Percentiles rank a stretch among this genome's conserved stretches.
phyloP scores from a whole-genome alignment of 345 rosid species.

The Brassica rapa region DNA sequence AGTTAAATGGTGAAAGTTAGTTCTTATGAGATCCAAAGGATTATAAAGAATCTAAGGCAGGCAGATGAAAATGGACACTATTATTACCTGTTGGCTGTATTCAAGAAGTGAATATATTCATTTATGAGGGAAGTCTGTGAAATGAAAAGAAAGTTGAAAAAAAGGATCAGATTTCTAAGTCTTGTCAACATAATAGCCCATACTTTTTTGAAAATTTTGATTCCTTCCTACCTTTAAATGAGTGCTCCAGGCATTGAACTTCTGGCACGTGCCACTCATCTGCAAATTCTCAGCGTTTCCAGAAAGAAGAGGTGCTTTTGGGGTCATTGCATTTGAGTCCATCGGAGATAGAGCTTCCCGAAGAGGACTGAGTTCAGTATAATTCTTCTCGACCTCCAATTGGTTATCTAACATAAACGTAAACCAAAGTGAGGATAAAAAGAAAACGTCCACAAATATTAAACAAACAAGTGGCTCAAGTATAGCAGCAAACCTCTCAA shows the following conservation, averaged over 20 bases:
- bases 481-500: slow-evolving; percentile 41
- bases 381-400: slow-evolving; percentile 34
- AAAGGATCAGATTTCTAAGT: slow-evolving; percentile 14
- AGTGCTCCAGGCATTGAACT: slow-evolving; percentile 57
- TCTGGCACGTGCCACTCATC: slow-evolving; percentile 48
- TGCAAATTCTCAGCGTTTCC: slow-evolving; percentile 37
- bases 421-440: neutral
- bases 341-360: slow-evolving; percentile 68
- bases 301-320: slow-evolving; percentile 44
- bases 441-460: neutral
- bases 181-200: neutral
- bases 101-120: slow-evolving; percentile 69
- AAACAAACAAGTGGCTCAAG: slow-evolving; percentile 10
- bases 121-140: slow-evolving; percentile 60
- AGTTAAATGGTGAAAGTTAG: slow-evolving; percentile 26
- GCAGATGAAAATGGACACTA: neutral
- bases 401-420: slow-evolving; percentile 29
- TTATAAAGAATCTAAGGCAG: neutral
- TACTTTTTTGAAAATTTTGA: neutral
- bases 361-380: slow-evolving; percentile 45
- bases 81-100: slow-evolving; percentile 70
- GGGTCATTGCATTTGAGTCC: slow-evolving; percentile 52
- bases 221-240: slow-evolving; percentile 56
- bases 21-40: neutral
- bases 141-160: neutral